Conservation (phyloP, 2,329 filamentous ascomycete species). For the Aspergillus ochraceus region DNA sequence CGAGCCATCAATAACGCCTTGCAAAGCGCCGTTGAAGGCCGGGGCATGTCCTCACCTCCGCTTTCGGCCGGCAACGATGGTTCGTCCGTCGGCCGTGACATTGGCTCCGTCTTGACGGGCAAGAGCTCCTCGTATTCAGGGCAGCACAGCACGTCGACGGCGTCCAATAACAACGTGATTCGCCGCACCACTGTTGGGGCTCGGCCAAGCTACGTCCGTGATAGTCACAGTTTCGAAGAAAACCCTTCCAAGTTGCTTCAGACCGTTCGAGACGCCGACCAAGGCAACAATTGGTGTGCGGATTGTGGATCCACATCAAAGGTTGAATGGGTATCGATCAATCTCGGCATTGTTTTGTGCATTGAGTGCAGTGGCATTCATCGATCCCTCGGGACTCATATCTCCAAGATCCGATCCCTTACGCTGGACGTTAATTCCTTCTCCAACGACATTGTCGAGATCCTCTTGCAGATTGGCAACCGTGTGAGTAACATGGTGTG, state of each 20-base stretch:
- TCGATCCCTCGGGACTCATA: conserved; percentile 91
- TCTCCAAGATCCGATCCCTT: conserved; percentile 93
- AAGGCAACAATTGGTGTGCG: conserved; percentile 90
- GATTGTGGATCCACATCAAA: conserved; percentile 90
- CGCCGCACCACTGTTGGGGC: conserved; percentile 91
- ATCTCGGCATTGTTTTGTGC: conserved; percentile 91
- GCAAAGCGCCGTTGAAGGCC: conserved; percentile 90
- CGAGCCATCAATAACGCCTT: conserved; percentile 93
- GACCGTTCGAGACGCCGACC: conserved; percentile 82
- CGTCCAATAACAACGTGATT: conserved; percentile 61
- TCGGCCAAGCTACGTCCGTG: conserved; percentile 69
- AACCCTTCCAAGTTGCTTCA: conserved; percentile 84
- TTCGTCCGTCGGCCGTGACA: conserved; percentile 73
- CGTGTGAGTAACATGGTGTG: conserved; percentile 94
- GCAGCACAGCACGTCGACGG: conserved; percentile 50
- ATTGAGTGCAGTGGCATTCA: conserved; percentile 99
- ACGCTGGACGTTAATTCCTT: conserved; percentile 96
- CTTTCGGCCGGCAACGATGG: conserved; percentile 48
- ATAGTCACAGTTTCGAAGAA: conserved; percentile 74
- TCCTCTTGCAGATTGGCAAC: conserved; percentile 88
- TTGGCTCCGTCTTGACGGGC: conserved; percentile 87
- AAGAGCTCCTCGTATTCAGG: conserved; percentile 71
- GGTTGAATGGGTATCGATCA: conserved; percentile 99
- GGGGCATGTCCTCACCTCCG: conserved; percentile 53
- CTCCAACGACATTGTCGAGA: conserved; percentile 93